Evolutionary conservation across 164 flowering plant species (phyloP).

Genomic region (Dillenia suffruticosa): DNA sequence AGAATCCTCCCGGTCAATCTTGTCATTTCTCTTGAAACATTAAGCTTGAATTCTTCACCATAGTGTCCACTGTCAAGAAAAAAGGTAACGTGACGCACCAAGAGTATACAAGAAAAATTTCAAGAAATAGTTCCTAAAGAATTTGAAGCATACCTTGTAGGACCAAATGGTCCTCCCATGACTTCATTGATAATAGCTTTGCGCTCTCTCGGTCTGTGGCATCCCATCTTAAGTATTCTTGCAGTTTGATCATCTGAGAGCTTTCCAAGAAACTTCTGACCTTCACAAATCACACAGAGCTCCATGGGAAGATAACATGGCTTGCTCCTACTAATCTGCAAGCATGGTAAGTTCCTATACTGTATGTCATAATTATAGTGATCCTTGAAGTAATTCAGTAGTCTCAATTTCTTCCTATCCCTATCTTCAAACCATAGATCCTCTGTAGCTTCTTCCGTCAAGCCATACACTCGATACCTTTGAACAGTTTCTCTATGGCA

Average conservation of each 20-base stretch:
- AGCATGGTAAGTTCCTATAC: conserved; percentile 82
- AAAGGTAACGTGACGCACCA: not conserved
- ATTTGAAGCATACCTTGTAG: conserved; percentile 56
- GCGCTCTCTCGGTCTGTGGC: conserved; percentile 77
- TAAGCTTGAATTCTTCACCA: conserved; percentile 70
- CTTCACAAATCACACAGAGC: conserved; percentile 91
- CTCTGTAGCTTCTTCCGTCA: conserved; percentile 75
- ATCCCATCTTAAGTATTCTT: conserved; percentile 79
- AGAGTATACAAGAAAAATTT: conserved; percentile 2
- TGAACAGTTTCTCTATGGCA: conserved; percentile 86
- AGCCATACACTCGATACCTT: conserved; percentile 62
- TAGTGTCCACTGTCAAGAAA: conserved; percentile 46
- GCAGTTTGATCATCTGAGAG: conserved; percentile 90
- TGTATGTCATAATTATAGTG: conserved; percentile 82
- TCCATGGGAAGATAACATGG: conserved; percentile 98
- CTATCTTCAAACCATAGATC: conserved; percentile 71
- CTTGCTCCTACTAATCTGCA: conserved; percentile 89
- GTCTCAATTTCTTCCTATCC: conserved; percentile 58
- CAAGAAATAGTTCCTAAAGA: not conserved
- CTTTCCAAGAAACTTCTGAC: conserved; percentile 92
- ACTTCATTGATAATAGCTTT: conserved; percentile 69
- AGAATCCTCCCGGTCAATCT: conserved; percentile 75
- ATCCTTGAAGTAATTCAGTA: conserved; percentile 77
- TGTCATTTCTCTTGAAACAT: conserved; percentile 80
- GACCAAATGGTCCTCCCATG: conserved; percentile 70